Evolutionary conservation across 805 yeast species (phyloP).

Genomic region (Starmerella powellii): DNA sequence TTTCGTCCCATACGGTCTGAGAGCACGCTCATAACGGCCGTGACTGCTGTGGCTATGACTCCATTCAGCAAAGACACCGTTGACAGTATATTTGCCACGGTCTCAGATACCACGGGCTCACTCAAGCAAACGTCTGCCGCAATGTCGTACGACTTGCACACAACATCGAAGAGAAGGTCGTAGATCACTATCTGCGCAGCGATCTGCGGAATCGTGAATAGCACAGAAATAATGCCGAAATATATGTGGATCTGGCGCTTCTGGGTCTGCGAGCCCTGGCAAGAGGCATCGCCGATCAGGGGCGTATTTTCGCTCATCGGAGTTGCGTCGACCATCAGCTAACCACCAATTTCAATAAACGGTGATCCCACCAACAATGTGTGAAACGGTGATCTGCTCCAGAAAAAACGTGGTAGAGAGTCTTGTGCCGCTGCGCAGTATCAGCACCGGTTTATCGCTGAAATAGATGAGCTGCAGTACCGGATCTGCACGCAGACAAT

Average conservation of each 20-base stretch:
- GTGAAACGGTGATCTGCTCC: too few relatives aligned
- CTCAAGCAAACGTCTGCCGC: not conserved
- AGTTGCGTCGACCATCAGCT: too few relatives aligned
- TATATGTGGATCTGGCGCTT: conserved; percentile 1
- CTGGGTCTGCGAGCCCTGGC: too few relatives aligned
- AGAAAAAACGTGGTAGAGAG: too few relatives aligned
- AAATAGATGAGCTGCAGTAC: too few relatives aligned
- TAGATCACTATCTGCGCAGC: conserved; percentile 12
- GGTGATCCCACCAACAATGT: too few relatives aligned
- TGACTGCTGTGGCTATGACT: conserved; percentile 4
- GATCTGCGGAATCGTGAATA: conserved; percentile 9
- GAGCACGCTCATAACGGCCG: conserved; percentile 4
- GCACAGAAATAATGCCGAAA: conserved; percentile 1
- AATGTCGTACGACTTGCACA: conserved; percentile 2
- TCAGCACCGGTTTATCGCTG: too few relatives aligned
- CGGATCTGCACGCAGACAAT: too few relatives aligned
- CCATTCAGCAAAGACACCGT: conserved; percentile 12
- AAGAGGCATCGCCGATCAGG: too few relatives aligned
- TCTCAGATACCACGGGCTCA: conserved; percentile 4
- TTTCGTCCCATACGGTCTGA: conserved; percentile 16
- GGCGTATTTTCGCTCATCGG: conserved; percentile 1
- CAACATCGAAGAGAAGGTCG: conserved; percentile 12
- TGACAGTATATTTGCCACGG: conserved; percentile 10
- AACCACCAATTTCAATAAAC: too few relatives aligned
- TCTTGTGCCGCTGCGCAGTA: too few relatives aligned